phyloP scores from a whole-genome alignment of 768 basidiomycete genomes.

The Naematelia aurantialba region DNA sequence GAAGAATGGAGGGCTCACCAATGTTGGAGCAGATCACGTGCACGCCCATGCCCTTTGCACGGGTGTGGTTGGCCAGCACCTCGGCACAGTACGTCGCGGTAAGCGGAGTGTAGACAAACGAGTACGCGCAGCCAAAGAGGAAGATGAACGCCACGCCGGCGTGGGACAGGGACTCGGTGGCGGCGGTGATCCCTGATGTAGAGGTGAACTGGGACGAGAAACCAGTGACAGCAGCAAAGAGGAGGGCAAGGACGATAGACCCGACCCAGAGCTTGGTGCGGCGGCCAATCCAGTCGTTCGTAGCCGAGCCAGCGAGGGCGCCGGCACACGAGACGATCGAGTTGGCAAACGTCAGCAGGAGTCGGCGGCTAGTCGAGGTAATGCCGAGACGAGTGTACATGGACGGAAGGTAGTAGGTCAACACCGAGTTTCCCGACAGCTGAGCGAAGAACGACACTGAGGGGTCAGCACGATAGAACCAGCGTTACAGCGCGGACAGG shows the following conservation, averaged over 20 bases:
- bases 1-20: background rate
- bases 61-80: constrained; percentile 58
- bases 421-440: constrained; percentile 57
- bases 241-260: constrained; percentile 19
- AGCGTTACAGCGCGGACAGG: too few species aligned
- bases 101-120: constrained; percentile 60
- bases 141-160: constrained; percentile 44
- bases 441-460: constrained; percentile 58
- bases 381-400: constrained; percentile 43
- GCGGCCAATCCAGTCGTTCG: constrained; percentile 20
- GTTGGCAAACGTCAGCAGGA: constrained; percentile 50
- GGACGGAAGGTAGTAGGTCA: constrained; percentile 53
- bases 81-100: constrained; percentile 61
- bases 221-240: constrained; percentile 25
- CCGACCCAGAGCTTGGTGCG: constrained; percentile 23
- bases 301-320: constrained; percentile 41
- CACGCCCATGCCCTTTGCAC: constrained; percentile 64
- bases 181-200: constrained; percentile 13
- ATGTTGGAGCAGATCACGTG: constrained; percentile 40
- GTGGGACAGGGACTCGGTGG: constrained; percentile 7
- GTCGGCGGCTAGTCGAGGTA: constrained; percentile 33
- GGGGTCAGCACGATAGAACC: background rate
- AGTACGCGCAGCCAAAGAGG: constrained; percentile 59
- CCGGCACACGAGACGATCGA: constrained; percentile 46
- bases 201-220: constrained; percentile 20